A percentile compares a stretch with the other conserved stretches of the same genome.
These are phyloP conservation scores for Clonostachys byssicola DNA, from an alignment of 2,329 filamentous ascomycete species.

Conservation along the genomic window DNA sequence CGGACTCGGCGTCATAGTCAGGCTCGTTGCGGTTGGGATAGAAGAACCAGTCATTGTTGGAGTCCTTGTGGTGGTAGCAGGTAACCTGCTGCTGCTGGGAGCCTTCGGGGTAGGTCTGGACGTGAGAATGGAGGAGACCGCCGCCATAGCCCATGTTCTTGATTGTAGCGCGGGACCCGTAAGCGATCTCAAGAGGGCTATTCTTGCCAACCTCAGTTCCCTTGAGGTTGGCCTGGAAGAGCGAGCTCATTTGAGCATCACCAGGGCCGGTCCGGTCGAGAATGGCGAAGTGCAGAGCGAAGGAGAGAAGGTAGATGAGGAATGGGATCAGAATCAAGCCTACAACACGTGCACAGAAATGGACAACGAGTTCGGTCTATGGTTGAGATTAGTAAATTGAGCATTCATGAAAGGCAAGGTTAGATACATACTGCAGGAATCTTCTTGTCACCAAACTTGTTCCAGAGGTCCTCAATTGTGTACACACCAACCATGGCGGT, in stretches of 20 bases:
- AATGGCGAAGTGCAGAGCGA: constrained; percentile 90
- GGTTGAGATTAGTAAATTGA: constrained; percentile 50
- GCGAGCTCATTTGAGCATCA: constrained; percentile 99
- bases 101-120: constrained; percentile 93
- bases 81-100: constrained; percentile 95
- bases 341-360: constrained; percentile 74
- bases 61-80: constrained; percentile 99
- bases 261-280: constrained; percentile 91
- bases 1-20: constrained; percentile 66
- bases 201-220: constrained; percentile 93
- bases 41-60: constrained; percentile 99
- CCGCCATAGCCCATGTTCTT: constrained; percentile 99
- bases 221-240: constrained; percentile 95
- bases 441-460: constrained; percentile 91
- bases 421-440: constrained; percentile 67
- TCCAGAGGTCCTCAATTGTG: constrained; percentile 95
- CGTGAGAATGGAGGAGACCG: constrained; percentile 91
- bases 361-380: constrained; percentile 39
- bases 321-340: constrained; percentile 87
- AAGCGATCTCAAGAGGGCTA: constrained; percentile 86
- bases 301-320: constrained; percentile 91
- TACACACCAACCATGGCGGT: constrained; percentile 94
- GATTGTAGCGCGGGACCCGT: constrained; percentile 84
- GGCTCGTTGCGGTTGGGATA: constrained; percentile 82
- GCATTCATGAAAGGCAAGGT: not conserved